phyloP scores from a whole-genome alignment of 352 stramenopile genomes.

The Phytophthora aleatoria region DNA sequence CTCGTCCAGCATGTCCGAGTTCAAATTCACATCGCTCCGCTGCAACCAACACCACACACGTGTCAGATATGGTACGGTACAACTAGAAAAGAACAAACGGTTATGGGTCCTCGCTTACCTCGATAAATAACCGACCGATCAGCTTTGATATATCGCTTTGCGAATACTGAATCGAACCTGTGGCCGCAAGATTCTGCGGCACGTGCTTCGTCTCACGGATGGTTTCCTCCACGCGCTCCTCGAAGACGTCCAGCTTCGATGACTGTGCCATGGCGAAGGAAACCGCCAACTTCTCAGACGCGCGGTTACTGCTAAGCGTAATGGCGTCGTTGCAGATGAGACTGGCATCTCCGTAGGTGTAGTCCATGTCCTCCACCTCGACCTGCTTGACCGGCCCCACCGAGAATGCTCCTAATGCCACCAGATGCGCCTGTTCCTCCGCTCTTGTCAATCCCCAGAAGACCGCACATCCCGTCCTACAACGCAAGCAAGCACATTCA shows the following conservation, averaged over 20 bases:
- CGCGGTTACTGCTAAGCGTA: conserved; percentile 76
- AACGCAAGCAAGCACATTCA: background rate
- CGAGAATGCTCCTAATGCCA: conserved; percentile 61
- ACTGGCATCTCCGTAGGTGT: conserved; percentile 75
- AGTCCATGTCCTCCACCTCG: conserved; percentile 91
- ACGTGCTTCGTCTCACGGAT: conserved; percentile 90
- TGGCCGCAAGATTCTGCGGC: conserved; percentile 86
- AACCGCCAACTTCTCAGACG: conserved; percentile 92
- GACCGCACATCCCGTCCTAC: conserved; percentile 83
- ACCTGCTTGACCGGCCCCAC: conserved; percentile 79
- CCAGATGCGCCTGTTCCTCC: conserved; percentile 81
- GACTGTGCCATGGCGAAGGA: conserved; percentile 94
- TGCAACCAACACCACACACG: conserved; percentile 38
- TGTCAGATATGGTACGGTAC: conserved; percentile 1
- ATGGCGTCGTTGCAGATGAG: conserved; percentile 87
- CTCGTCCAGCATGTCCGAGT: conserved; percentile 94
- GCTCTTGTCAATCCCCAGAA: conserved; percentile 89
- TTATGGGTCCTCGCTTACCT: conserved; percentile 39
- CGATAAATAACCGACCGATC: conserved; percentile 91
- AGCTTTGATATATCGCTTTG: conserved; percentile 91
- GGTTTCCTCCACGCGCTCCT: conserved; percentile 88
- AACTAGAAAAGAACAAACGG: background rate
- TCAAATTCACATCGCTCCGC: conserved; percentile 93
- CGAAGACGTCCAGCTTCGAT: conserved; percentile 93
- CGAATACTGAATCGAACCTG: conserved; percentile 91